A percentile compares a stretch with the other conserved stretches of the same genome.
Evolutionary conservation across 331 rosid species (phyloP).

Genomic region (Cucumis variabilis): DNA sequence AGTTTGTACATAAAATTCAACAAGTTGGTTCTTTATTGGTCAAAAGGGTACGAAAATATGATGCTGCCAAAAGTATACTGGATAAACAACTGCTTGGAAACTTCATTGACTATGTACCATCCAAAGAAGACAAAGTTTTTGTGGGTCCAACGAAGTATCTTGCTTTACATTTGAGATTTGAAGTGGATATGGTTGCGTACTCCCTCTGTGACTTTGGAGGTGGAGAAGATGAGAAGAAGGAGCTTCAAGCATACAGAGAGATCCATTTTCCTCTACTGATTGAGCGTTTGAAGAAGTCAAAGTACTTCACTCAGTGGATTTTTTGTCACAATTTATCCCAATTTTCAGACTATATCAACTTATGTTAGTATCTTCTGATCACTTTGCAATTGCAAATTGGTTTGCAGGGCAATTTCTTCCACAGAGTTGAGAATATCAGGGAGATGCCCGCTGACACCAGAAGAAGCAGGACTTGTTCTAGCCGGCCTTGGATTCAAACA

Average conservation of each 20-base stretch:
- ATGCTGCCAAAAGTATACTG: constrained; percentile 56
- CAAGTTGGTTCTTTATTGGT: constrained; percentile 71
- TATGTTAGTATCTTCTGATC: background rate
- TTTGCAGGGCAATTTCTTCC: constrained; percentile 61
- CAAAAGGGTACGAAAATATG: constrained; percentile 67
- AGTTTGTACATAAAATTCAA: constrained; percentile 76
- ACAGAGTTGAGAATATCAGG: constrained; percentile 73
- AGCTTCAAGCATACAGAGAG: constrained; percentile 87
- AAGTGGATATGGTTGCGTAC: constrained; percentile 95
- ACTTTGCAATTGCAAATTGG: constrained; percentile 21
- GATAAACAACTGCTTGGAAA: constrained; percentile 83
- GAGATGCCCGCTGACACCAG: constrained; percentile 94
- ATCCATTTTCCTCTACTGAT: constrained; percentile 82
- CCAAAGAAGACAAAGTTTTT: constrained; percentile 39
- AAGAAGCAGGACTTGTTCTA: constrained; percentile 95
- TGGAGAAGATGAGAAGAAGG: constrained; percentile 74
- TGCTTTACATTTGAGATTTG: constrained; percentile 93
- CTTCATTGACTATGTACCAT: constrained; percentile 46
- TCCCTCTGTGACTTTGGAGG: constrained; percentile 96
- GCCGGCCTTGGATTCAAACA: constrained; percentile 80
- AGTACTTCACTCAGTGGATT: constrained; percentile 37
- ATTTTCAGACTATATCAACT: background rate
- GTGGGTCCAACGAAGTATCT: constrained; percentile 65
- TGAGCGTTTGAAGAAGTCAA: constrained; percentile 84
- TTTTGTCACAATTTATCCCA: background rate